Evolutionary conservation across 805 yeast genomes (phyloP).

Genomic region (Sungouiozyma ichnusensis): DNA sequence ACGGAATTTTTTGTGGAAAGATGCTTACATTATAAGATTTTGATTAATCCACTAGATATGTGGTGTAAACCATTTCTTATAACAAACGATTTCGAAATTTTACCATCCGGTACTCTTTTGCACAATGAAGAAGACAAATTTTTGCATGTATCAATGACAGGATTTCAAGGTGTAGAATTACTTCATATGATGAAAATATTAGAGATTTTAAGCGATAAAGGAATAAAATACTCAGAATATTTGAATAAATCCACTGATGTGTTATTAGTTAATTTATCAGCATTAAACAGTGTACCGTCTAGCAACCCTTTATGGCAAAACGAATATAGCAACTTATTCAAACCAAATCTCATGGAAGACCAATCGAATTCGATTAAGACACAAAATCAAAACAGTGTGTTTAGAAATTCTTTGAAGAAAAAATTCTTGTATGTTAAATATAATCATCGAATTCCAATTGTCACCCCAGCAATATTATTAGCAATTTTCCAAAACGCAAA

Average conservation of each 20-base stretch:
- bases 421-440: conserved; percentile 26
- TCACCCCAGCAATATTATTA: conserved; percentile 25
- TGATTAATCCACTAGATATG: conserved; percentile 36
- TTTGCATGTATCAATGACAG: conserved; percentile 45
- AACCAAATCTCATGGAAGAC: conserved; percentile 3
- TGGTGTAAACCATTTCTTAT: conserved; percentile 52
- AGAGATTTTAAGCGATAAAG: conserved; percentile 34
- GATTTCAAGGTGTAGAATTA: conserved; percentile 68
- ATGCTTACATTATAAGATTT: conserved; percentile 45
- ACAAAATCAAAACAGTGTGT: conserved; percentile 15
- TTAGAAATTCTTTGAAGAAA: conserved; percentile 25
- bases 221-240: conserved; percentile 17
- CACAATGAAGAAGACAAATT: conserved; percentile 10
- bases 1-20: conserved; percentile 82
- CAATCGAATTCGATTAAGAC: conserved; percentile 6
- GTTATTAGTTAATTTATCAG: conserved; percentile 21
- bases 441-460: conserved; percentile 22
- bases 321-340: conserved; percentile 21
- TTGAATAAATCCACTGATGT: conserved; percentile 25
- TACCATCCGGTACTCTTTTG: conserved; percentile 17
- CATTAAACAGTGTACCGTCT: conserved; percentile 19
- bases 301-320: conserved; percentile 23
- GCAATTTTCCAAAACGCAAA: conserved; percentile 13
- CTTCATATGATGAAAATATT: conserved; percentile 61
- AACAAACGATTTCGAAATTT: conserved; percentile 18